Conservation (phyloP, 306 rosid species). For the Amphicarpaea edgeworthii region DNA sequence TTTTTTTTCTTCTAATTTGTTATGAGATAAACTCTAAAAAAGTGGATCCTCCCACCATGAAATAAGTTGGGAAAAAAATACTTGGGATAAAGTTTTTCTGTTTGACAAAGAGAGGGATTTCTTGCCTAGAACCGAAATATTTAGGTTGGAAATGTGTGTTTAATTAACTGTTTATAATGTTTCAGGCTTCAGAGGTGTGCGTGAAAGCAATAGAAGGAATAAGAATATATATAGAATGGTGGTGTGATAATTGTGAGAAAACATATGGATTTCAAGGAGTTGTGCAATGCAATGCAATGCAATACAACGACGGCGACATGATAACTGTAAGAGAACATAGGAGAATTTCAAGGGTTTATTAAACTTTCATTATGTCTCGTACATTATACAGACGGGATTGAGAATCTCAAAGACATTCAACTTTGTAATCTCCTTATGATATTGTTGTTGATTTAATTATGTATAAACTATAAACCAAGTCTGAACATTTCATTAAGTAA, state of each 20-base stretch:
- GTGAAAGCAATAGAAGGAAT: background rate
- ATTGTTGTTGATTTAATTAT: constrained; percentile 3
- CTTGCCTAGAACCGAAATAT: background rate
- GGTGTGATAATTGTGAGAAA: background rate
- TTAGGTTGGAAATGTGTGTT: background rate
- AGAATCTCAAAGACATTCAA: constrained; percentile 7
- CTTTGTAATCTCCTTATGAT: constrained; percentile 29
- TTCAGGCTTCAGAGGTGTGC: too few relatives aligned
- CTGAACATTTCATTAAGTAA: background rate
- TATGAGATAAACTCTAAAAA: background rate
- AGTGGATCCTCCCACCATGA: background rate
- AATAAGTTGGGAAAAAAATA: too few relatives aligned
- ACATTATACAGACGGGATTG: background rate
- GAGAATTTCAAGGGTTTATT: constrained; percentile 6
- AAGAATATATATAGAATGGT: background rate
- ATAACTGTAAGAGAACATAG: constrained; percentile 4
- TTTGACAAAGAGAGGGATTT: background rate
- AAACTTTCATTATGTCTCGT: constrained; percentile 1
- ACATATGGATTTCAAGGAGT: background rate
- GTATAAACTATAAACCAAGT: background rate
- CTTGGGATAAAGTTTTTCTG: too few relatives aligned
- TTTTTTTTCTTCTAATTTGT: background rate
- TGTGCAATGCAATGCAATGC: background rate
- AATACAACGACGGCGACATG: background rate
- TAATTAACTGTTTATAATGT: background rate